Evolutionary conservation across 139 green algal genomes (phyloP).

Genomic region (Tetraselmis chui): DNA sequence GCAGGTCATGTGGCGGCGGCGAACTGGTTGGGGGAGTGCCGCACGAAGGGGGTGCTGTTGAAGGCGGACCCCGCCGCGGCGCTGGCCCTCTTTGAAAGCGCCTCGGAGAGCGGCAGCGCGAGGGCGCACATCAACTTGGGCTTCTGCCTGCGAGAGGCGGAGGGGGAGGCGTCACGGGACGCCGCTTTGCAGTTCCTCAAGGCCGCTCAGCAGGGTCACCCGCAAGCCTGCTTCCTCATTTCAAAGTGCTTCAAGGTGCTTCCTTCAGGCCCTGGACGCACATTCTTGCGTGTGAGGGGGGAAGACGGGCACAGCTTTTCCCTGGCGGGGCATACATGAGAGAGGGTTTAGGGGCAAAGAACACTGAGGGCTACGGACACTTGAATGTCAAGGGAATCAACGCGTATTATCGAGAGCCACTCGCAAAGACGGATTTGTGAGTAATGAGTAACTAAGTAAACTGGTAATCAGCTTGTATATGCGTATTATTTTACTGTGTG

Average conservation of each 20-base stretch:
- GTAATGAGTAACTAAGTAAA: no score
- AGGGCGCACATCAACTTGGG: background rate
- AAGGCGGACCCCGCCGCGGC: background rate
- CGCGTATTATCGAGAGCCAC: no score
- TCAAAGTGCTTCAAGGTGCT: background rate
- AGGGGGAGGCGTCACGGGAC: background rate
- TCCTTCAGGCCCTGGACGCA: no score
- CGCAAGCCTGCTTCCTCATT: background rate
- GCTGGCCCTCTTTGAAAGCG: background rate
- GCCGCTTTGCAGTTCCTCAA: background rate
- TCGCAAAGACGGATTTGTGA: no score
- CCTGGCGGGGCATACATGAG: no score
- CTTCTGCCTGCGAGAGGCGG: background rate
- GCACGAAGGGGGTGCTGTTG: background rate
- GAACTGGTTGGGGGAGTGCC: background rate
- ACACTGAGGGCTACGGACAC: no score
- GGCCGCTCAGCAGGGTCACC: background rate
- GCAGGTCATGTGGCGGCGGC: background rate
- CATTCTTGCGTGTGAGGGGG: no score
- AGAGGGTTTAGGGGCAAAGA: no score
- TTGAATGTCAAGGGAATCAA: no score
- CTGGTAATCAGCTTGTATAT: no score
- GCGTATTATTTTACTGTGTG: no score
- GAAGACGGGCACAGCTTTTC: no score
- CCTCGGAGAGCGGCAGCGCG: background rate